Base-by-base conservation (phyloP, 1,139 yeast genomes). In the Magnusiomyces paraingens region DNA sequence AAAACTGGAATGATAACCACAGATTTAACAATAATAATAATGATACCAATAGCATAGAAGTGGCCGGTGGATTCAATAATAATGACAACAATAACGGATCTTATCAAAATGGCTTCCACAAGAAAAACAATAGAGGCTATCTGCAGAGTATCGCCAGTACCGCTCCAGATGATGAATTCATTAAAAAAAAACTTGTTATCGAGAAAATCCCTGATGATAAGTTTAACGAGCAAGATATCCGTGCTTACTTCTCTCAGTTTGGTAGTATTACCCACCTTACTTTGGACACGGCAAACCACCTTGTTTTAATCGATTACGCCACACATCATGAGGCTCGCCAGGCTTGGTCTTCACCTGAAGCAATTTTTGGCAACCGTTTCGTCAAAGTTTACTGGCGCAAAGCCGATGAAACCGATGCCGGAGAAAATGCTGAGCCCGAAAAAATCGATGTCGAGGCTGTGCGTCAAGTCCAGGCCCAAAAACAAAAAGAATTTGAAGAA, bases 341-440 rank as follows among this genome's bases (percentile, higher is more conserved):
- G 10, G 81, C 81, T 1, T 77, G 77, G 72, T 55, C 64, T 3
- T 69, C 72, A 15, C 77, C 80, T 0, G 71, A 64, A 2, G 76
- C 80, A 3, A 72, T 77, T n/a, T 77, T 77, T 58, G 73, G 70
- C 55, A 77, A 77, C 64, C 70, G 81, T 51, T 76, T 77, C 58
- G 73, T 77, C 57, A 76, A 75, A 61, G 71, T 77, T 35, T 76
- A 64, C 63, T 77, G 77, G 75, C 68, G 73, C 46, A 62, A 60
- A 49, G 51, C 56, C 32, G 62, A 58, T 32, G 54, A 50, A 48
- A 20, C 51, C 26, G 38, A 59, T 53, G 17, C 38, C 53, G 61
- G 51, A n/a, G 48, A 49, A 46, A 20, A 36, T 11, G 48, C 52
- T 5, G 56, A 55, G 44, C 57, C 59, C 21, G 60, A 66, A 4